phyloP scores from a whole-genome alignment of 805 yeast species.

The Starmerella cellae region DNA sequence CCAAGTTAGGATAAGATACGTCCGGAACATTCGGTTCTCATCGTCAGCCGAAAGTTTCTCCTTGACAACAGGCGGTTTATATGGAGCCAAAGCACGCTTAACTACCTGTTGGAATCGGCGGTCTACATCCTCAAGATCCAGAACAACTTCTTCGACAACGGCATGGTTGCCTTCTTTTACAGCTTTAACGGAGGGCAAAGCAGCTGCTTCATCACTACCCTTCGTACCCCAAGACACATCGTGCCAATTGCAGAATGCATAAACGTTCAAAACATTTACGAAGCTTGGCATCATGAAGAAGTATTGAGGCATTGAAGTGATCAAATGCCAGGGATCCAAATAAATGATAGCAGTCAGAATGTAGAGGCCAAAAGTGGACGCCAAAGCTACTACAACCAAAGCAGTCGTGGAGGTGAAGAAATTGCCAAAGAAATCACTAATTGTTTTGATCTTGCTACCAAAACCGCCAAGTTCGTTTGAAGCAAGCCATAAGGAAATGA shows the following conservation, averaged over 20 bases:
- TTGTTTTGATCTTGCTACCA: constrained; percentile 16
- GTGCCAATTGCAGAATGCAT: constrained; percentile 59
- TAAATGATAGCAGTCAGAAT: constrained; percentile 45
- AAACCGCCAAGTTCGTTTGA: constrained; percentile 37
- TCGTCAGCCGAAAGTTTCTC: constrained; percentile 26
- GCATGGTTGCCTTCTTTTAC: constrained; percentile 41
- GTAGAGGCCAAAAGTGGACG: constrained; percentile 49
- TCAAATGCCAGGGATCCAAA: constrained; percentile 55
- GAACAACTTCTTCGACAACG: constrained; percentile 41
- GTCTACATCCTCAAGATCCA: constrained; percentile 40
- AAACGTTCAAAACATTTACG: constrained; percentile 42
- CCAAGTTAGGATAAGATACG: constrained; percentile 31
- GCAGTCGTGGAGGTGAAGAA: constrained; percentile 36
- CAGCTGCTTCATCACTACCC: constrained; percentile 43
- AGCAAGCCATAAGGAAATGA: constrained; percentile 47
- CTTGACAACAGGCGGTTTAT: constrained; percentile 29
- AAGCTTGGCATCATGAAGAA: constrained; percentile 28
- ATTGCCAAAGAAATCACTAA: constrained; percentile 24
- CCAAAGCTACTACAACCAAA: constrained; percentile 45
- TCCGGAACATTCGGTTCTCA: constrained; percentile 31
- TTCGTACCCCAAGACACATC: constrained; percentile 69
- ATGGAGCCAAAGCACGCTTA: constrained; percentile 41
- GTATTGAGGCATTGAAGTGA: constrained; percentile 37
- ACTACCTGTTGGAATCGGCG: constrained; percentile 36
- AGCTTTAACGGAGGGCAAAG: constrained; percentile 40